Evolutionary conservation across 306 rosid species (phyloP).

Genomic region (Nissolia schottii): DNA sequence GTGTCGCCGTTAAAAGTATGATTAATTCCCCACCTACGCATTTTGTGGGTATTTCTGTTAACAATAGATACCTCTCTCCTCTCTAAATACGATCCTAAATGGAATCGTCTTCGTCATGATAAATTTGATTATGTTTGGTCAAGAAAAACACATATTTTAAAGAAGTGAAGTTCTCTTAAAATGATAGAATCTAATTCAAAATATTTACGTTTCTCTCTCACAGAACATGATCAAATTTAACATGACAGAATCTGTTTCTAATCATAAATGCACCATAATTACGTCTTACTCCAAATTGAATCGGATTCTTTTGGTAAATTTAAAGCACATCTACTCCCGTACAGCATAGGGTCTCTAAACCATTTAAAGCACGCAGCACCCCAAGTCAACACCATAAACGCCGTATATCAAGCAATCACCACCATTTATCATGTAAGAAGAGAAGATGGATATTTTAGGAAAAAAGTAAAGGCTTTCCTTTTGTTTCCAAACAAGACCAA

Average conservation of each 20-base stretch:
- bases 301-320: constrained; percentile 4
- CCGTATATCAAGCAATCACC: background rate
- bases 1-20: too few species aligned
- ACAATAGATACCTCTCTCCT: too few species aligned
- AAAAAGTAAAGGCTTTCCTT: too few species aligned
- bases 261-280: background rate
- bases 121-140: too few species aligned
- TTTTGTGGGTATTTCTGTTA: background rate
- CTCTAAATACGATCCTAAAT: too few species aligned
- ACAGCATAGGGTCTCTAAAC: background rate
- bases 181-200: too few species aligned
- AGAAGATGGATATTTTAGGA: background rate
- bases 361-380: background rate
- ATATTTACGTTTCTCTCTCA: background rate
- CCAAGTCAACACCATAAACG: background rate
- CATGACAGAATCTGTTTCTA: too few species aligned
- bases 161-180: too few species aligned
- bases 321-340: background rate
- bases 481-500: background rate
- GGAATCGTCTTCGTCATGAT: too few species aligned
- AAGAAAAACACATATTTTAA: too few species aligned
- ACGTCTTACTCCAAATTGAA: background rate
- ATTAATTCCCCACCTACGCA: background rate
- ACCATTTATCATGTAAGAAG: background rate
- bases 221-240: too few species aligned